These are phyloP conservation scores for Platanthera guangdongensis DNA, from an alignment of 106 monocot species.

Conservation along the genomic window DNA sequence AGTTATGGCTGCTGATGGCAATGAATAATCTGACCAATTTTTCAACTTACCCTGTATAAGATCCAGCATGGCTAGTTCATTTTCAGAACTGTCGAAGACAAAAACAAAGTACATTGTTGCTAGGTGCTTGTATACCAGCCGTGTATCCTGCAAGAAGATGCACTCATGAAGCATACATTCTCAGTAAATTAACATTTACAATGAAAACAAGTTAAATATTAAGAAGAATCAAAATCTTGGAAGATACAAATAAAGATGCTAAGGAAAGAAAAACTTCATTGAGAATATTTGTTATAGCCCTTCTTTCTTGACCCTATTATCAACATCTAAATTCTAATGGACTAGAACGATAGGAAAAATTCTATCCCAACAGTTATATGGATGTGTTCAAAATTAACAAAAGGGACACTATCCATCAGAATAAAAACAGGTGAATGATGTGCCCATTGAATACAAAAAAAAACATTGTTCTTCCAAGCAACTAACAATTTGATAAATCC, in stretches of 20 bases:
- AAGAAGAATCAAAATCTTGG: background rate
- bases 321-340: background rate
- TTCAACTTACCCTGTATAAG: constrained; percentile 71
- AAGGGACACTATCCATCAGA: background rate
- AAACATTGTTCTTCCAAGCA: background rate
- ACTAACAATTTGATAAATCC: background rate
- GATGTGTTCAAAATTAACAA: background rate
- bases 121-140: constrained; percentile 84
- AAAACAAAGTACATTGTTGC: constrained; percentile 88
- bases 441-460: too few relatives aligned
- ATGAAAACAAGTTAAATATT: background rate
- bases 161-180: background rate
- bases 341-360: background rate
- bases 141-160: constrained; percentile 46
- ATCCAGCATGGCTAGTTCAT: constrained; percentile 95
- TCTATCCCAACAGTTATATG: background rate
- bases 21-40: background rate
- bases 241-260: background rate
- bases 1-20: too few relatives aligned
- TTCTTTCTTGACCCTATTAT: background rate
- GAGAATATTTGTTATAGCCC: background rate
- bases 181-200: background rate
- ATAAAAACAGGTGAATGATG: background rate
- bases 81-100: constrained; percentile 90
- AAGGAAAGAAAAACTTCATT: background rate